A percentile compares a stretch with the other conserved stretches of the same genome.
phyloP scores from a whole-genome alignment of 1,284 basidiomycete species.

The Cryptococcus jaspeensis region DNA sequence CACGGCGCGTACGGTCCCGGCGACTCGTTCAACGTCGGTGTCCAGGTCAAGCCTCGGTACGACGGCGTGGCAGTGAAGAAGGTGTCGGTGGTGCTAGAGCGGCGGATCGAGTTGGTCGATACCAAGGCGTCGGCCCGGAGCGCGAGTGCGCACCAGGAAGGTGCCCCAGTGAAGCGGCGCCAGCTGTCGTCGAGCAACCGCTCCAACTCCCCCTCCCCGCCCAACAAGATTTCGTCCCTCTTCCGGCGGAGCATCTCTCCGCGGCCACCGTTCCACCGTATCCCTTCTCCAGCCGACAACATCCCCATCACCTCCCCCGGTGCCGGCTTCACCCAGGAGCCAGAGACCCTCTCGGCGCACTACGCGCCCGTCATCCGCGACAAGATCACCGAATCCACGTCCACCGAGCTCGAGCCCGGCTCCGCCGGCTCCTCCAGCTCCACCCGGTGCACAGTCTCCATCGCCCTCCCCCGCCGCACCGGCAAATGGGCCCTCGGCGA shows the following conservation, averaged over 20 bases:
- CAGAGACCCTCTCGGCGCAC: not conserved
- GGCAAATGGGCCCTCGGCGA: conserved; percentile 42
- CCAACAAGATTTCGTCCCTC: conserved; percentile 17
- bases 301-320: not conserved
- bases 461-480: conserved; percentile 27
- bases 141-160: not conserved
- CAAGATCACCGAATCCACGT: conserved; percentile 20
- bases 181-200: not conserved
- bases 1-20: conserved; percentile 35
- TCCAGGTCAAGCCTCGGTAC: conserved; percentile 32
- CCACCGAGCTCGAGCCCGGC: conserved; percentile 16
- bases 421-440: conserved; percentile 15
- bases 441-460: conserved; percentile 18
- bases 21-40: conserved; percentile 26
- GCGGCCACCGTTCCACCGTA: conserved; percentile 12
- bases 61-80: conserved; percentile 23
- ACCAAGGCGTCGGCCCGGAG: not conserved
- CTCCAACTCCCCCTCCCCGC: conserved; percentile 1
- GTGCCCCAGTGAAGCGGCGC: conserved; percentile 3
- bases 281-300: not conserved
- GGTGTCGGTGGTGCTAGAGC: conserved; percentile 31
- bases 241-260: conserved; percentile 19
- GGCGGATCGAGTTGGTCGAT: conserved; percentile 24
- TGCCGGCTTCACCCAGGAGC: conserved; percentile 3
- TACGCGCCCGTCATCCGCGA: conserved; percentile 5